These are phyloP conservation scores for Decorospora gaudefroyi DNA, from an alignment of 2,329 filamentous ascomycete genomes.

Conservation along the genomic window DNA sequence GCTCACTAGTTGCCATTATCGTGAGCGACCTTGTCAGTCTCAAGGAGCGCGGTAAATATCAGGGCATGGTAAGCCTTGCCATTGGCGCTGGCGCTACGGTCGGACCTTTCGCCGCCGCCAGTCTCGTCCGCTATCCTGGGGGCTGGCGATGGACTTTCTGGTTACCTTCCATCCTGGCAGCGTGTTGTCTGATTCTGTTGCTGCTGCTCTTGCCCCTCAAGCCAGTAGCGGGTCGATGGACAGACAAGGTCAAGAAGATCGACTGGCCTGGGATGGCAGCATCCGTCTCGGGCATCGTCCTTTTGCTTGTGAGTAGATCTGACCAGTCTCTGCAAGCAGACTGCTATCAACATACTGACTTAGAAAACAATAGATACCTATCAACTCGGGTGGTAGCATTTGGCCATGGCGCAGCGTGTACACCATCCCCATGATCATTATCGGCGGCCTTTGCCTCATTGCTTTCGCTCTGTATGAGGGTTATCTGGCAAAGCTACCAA, in stretches of 20 bases:
- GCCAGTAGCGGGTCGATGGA: constrained; percentile 50
- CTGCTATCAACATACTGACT: too few relatives aligned
- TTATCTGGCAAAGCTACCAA: constrained; percentile 61
- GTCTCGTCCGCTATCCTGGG: too few relatives aligned
- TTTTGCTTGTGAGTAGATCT: constrained; percentile 66
- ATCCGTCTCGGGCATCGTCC: constrained; percentile 61
- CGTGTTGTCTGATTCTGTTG: constrained; percentile 15
- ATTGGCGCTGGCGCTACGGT: constrained; percentile 20
- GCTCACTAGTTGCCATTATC: constrained; percentile 47
- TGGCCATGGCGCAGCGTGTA: constrained; percentile 62
- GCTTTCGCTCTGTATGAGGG: constrained; percentile 62
- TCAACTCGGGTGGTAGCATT: too few relatives aligned
- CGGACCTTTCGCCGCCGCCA: too few relatives aligned
- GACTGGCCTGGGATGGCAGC: constrained; percentile 63
- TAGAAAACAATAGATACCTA: too few relatives aligned
- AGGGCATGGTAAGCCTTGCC: constrained; percentile 29
- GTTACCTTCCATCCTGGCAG: constrained; percentile 25
- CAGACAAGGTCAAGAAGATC: constrained; percentile 59
- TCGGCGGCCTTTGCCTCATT: constrained; percentile 60
- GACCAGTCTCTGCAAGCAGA: too few relatives aligned
- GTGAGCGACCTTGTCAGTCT: constrained; percentile 45
- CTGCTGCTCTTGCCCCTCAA: constrained; percentile 46
- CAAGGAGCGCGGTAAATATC: constrained; percentile 43
- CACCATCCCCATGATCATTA: constrained; percentile 61
- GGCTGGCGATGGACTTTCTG: constrained; percentile 25